A percentile compares a stretch with the other conserved stretches of the same genome.
Conservation (phyloP, 768 basidiomycete genomes). For the Leccinum pellstonianum region DNA sequence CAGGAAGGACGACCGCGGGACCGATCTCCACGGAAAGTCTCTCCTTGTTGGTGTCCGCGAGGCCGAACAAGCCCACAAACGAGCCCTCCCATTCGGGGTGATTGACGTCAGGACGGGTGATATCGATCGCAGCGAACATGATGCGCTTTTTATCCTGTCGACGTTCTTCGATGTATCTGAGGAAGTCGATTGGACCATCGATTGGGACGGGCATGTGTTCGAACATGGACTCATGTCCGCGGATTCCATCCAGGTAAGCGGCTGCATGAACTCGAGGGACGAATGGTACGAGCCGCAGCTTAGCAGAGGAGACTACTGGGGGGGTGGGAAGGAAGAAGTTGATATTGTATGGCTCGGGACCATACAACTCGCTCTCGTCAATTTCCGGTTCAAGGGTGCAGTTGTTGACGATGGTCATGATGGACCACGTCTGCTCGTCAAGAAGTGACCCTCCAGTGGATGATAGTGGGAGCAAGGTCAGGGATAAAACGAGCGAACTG, state of each 20-base stretch:
- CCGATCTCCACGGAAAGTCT: constrained; percentile 34
- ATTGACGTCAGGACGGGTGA: constrained; percentile 28
- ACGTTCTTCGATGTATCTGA: constrained; percentile 12
- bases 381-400: constrained; percentile 10
- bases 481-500: neutral
- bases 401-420: constrained; percentile 24
- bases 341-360: constrained; percentile 29
- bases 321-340: constrained; percentile 20
- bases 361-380: constrained; percentile 18
- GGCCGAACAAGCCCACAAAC: constrained; percentile 39
- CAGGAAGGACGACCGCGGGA: constrained; percentile 33
- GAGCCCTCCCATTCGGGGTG: constrained; percentile 31
- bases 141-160: constrained; percentile 12
- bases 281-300: constrained; percentile 23
- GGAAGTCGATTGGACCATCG: constrained; percentile 13
- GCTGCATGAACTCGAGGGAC: constrained; percentile 21
- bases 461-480: neutral
- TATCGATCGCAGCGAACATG: constrained; percentile 43
- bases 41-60: constrained; percentile 23
- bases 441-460: neutral
- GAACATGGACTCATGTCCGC: constrained; percentile 23
- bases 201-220: constrained; percentile 13
- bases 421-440: neutral
- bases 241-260: constrained; percentile 19
- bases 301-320: constrained; percentile 14